Evolutionary conservation across 2,329 filamentous ascomycete species (phyloP).

Genomic region (Fusarium sp.): DNA sequence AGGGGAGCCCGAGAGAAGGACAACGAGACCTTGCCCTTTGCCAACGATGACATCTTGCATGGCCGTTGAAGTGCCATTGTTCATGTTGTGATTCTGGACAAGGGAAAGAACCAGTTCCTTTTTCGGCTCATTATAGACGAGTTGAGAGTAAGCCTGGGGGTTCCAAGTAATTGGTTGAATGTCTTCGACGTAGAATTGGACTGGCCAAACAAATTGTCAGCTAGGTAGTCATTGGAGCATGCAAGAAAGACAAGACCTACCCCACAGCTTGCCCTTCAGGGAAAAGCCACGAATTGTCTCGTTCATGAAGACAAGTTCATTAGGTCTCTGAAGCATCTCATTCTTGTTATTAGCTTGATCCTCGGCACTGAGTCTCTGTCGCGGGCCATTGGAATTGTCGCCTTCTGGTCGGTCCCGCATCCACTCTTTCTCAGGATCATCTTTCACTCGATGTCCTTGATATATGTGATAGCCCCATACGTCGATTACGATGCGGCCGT

Average conservation of each 20-base stretch:
- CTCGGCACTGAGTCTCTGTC: constrained; percentile 45
- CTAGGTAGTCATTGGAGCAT: not conserved
- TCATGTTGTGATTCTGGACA: constrained; percentile 53
- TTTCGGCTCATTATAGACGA: constrained; percentile 57
- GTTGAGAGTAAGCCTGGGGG: constrained; percentile 54
- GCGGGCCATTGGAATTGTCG: constrained; percentile 19
- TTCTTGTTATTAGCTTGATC: constrained; percentile 51
- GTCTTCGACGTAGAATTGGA: constrained; percentile 53
- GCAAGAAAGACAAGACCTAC: constrained; percentile 41
- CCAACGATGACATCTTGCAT: constrained; percentile 54
- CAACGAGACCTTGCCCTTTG: constrained; percentile 56
- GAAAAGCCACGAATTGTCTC: constrained; percentile 55
- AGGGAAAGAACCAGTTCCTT: constrained; percentile 59
- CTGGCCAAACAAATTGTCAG: constrained; percentile 26
- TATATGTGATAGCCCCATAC: constrained; percentile 49
- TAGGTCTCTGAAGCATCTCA: constrained; percentile 50
- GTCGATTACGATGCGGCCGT: constrained; percentile 53
- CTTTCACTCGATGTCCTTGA: constrained; percentile 48
- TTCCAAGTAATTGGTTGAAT: constrained; percentile 56
- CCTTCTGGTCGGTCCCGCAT: not conserved
- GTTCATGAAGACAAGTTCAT: constrained; percentile 53
- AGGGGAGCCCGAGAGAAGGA: constrained; percentile 55
- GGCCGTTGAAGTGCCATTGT: constrained; percentile 26
- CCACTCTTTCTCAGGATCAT: constrained; percentile 12
- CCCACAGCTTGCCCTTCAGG: constrained; percentile 57